Evolutionary conservation across 2,329 filamentous ascomycete species (phyloP).

Genomic region (Trichophyton mentagrophytes): DNA sequence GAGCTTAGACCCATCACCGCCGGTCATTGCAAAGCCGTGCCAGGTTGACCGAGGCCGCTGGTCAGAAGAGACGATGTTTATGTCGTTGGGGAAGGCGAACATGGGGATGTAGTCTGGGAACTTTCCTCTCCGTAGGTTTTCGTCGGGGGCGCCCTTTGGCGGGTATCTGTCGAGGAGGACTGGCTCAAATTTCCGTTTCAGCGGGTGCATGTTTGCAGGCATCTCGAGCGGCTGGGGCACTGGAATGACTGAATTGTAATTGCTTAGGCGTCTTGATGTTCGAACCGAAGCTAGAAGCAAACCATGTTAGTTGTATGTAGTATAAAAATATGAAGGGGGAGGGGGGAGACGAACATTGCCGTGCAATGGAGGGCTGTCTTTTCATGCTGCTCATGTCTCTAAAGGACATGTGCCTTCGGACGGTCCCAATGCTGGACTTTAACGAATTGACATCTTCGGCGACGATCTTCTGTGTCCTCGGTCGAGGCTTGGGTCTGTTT

Average conservation of each 20-base stretch:
- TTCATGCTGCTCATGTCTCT: slow-evolving; percentile 91
- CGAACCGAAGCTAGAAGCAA: slow-evolving; percentile 49
- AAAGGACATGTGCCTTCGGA: slow-evolving; percentile 83
- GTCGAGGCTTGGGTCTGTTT: slow-evolving; percentile 56
- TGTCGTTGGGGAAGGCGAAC: slow-evolving; percentile 98
- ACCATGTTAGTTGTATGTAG: not conserved
- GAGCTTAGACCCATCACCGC: slow-evolving; percentile 77
- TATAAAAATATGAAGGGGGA: too few species aligned
- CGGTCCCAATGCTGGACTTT: slow-evolving; percentile 61
- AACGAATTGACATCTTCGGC: slow-evolving; percentile 51
- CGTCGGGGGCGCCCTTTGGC: slow-evolving; percentile 66
- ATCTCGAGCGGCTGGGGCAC: slow-evolving; percentile 79
- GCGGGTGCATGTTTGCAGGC: slow-evolving; percentile 86
- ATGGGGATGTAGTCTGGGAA: slow-evolving; percentile 98
- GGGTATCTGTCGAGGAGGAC: slow-evolving; percentile 93
- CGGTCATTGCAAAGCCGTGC: slow-evolving; percentile 98
- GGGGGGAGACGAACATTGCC: slow-evolving; percentile 51
- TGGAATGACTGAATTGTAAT: slow-evolving; percentile 97
- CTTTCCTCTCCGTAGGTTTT: slow-evolving; percentile 62
- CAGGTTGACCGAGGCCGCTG: slow-evolving; percentile 90
- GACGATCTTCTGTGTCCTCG: slow-evolving; percentile 69
- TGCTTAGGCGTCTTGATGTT: slow-evolving; percentile 79
- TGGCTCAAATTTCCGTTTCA: slow-evolving; percentile 87
- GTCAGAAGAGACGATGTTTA: slow-evolving; percentile 90
- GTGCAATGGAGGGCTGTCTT: slow-evolving; percentile 63